Conservation (phyloP, 345 rosid genomes). For the Acer campestre region DNA sequence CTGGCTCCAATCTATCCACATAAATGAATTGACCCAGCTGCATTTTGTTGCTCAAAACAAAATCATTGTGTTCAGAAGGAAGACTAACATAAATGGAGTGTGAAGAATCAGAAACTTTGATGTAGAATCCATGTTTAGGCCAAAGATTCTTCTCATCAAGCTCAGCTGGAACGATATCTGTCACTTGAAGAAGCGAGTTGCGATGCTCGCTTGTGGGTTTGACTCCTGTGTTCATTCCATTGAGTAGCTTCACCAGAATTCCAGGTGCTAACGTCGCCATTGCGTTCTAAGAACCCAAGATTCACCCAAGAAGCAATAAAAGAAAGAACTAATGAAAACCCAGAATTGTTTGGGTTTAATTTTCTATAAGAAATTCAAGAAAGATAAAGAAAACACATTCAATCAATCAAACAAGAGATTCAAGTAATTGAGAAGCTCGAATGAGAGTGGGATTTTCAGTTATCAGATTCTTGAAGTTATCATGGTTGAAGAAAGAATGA, state of each 20-base stretch:
- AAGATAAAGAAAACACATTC: neutral
- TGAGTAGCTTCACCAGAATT: slow-evolving; percentile 67
- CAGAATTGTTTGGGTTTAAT: neutral
- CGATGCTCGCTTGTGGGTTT: slow-evolving; percentile 89
- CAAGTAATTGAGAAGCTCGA: neutral
- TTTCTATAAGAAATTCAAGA: neutral
- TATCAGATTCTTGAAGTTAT: slow-evolving; percentile 8
- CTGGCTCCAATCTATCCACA: slow-evolving; percentile 84
- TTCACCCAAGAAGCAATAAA: slow-evolving; percentile 6
- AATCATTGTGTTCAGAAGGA: slow-evolving; percentile 84
- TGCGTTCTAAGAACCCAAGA: neutral
- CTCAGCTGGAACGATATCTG: slow-evolving; percentile 92
- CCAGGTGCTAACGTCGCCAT: slow-evolving; percentile 94
- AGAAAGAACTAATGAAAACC: neutral
- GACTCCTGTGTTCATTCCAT: slow-evolving; percentile 83
- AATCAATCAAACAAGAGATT: neutral
- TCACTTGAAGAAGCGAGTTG: slow-evolving; percentile 84
- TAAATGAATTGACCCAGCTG: slow-evolving; percentile 95
- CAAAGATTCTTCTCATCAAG: slow-evolving; percentile 90
- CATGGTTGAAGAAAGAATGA: slow-evolving; percentile 12
- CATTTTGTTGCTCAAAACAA: slow-evolving; percentile 82
- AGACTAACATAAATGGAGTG: slow-evolving; percentile 88
- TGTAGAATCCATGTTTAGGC: slow-evolving; percentile 90
- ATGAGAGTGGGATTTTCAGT: neutral
- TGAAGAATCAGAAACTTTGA: slow-evolving; percentile 91